These are phyloP conservation scores for Phlegmacium glaucopus DNA, from an alignment of 768 basidiomycete species.

Conservation along the genomic window DNA sequence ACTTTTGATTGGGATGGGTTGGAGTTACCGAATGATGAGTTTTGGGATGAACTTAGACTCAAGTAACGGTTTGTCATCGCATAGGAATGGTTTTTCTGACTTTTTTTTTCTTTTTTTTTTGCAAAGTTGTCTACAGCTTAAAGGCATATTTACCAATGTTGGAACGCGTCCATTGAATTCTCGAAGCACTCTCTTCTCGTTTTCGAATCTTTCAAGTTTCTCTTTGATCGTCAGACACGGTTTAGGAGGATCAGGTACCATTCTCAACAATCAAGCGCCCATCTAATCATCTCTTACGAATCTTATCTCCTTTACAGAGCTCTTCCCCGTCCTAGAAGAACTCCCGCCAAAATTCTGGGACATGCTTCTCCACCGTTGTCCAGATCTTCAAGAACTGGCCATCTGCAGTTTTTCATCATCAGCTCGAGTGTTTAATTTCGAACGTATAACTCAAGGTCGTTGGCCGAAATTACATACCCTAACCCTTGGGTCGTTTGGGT, in stretches of 20 bases:
- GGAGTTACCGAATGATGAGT: slow-evolving; percentile 38
- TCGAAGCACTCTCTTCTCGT: slow-evolving; percentile 38
- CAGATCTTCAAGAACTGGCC: slow-evolving; percentile 45
- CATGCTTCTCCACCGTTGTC: slow-evolving; percentile 44
- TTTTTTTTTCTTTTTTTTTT: slow-evolving; percentile 3
- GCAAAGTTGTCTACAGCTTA: slow-evolving; percentile 39
- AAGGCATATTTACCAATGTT: slow-evolving; percentile 42
- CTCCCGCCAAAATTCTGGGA: slow-evolving; percentile 43
- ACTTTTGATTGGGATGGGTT: slow-evolving; percentile 53
- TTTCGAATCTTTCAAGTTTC: slow-evolving; percentile 40
- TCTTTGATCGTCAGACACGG: slow-evolving; percentile 46
- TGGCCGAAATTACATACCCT: slow-evolving; percentile 41
- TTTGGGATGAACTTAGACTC: slow-evolving; percentile 39
- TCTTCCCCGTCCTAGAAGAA: slow-evolving; percentile 35
- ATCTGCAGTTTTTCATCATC: slow-evolving; percentile 49
- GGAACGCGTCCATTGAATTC: slow-evolving; percentile 33
- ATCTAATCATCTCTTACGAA: too few relatives aligned
- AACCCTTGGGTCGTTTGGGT: slow-evolving; percentile 49
- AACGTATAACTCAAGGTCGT: slow-evolving; percentile 32
- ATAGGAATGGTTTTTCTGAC: background rate
- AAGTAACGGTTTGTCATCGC: slow-evolving; percentile 23
- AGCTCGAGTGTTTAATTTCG: slow-evolving; percentile 41
- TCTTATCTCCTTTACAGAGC: slow-evolving; percentile 21
- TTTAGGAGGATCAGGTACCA: slow-evolving; percentile 35
- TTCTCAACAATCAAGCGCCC: too few relatives aligned